phyloP scores from a whole-genome alignment of 441 rosid species.

The Biscutella laevigata region DNA sequence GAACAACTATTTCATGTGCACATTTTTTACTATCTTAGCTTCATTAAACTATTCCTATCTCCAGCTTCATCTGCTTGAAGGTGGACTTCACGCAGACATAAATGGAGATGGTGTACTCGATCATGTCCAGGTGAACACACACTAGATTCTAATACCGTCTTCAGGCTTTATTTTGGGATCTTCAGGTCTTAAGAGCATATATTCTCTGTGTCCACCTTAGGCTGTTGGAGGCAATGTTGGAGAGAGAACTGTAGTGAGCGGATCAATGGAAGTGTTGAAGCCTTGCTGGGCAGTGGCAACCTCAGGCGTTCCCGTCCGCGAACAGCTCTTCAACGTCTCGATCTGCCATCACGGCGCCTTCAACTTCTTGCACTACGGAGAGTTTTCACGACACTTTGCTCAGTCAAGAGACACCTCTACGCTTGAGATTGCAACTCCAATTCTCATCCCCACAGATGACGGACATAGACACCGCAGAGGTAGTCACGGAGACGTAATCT shows the following conservation, averaged over 20 bases:
- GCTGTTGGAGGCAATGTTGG: constrained; percentile 96
- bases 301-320: constrained; percentile 90
- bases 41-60: constrained; percentile 1
- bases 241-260: constrained; percentile 83
- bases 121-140: constrained; percentile 83
- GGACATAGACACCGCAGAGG: constrained; percentile 81
- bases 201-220: constrained; percentile 34
- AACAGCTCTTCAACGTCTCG: constrained; percentile 93
- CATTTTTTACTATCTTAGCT: neutral
- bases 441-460: constrained; percentile 76
- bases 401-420: constrained; percentile 51
- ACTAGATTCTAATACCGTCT: neutral
- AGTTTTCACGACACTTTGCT: constrained; percentile 60
- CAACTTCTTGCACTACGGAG: constrained; percentile 79
- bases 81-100: constrained; percentile 98
- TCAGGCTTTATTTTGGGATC: neutral
- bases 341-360: constrained; percentile 80
- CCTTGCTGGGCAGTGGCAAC: constrained; percentile 99
- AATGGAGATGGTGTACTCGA: constrained; percentile 99
- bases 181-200: constrained; percentile 13
- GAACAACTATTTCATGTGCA: constrained; percentile 1
- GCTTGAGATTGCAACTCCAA: constrained; percentile 90
- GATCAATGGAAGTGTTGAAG: constrained; percentile 86
- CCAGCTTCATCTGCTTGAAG: constrained; percentile 95
- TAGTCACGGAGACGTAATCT: constrained; percentile 89